Percentiles rank a stretch among this genome's conserved stretches.
phyloP scores from a whole-genome alignment of 306 rosid species.

The Datisca glomerata region DNA sequence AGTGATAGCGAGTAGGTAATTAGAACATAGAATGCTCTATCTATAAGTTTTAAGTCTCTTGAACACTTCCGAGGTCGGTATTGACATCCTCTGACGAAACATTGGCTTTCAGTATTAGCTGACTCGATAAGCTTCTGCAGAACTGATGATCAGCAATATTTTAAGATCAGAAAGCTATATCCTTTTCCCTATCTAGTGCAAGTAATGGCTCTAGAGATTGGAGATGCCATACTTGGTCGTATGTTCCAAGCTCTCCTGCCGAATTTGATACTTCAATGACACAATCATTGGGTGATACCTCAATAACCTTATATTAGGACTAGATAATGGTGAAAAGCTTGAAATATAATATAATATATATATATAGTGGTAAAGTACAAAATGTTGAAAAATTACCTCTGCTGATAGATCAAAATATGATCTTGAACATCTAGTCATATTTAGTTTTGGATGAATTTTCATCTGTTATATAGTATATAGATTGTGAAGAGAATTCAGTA shows the following conservation, averaged over 20 bases:
- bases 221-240: conserved; percentile 31
- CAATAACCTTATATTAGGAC: conserved; percentile 49
- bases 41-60: too few species aligned
- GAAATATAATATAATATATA: conserved; percentile 1
- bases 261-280: conserved; percentile 66
- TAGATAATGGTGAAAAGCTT: conserved; percentile 4
- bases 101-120: conserved; percentile 29
- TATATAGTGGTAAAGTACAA: not conserved
- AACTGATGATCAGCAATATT: conserved; percentile 36
- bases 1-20: too few species aligned
- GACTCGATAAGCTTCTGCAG: conserved; percentile 51
- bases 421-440: conserved; percentile 46
- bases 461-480: too few species aligned
- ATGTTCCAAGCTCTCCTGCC: conserved; percentile 43
- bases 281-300: conserved; percentile 70
- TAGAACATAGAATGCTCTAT: too few species aligned
- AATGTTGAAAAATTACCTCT: conserved; percentile 30
- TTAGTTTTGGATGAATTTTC: conserved; percentile 41
- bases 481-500: conserved; percentile 6
- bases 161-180: conserved; percentile 6
- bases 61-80: too few species aligned
- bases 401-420: conserved; percentile 52
- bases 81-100: conserved; percentile 22
- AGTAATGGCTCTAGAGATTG: not conserved
- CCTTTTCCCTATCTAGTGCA: not conserved